phyloP scores from a whole-genome alignment of 2,329 filamentous ascomycete species.

The Ascochyta lentis region DNA sequence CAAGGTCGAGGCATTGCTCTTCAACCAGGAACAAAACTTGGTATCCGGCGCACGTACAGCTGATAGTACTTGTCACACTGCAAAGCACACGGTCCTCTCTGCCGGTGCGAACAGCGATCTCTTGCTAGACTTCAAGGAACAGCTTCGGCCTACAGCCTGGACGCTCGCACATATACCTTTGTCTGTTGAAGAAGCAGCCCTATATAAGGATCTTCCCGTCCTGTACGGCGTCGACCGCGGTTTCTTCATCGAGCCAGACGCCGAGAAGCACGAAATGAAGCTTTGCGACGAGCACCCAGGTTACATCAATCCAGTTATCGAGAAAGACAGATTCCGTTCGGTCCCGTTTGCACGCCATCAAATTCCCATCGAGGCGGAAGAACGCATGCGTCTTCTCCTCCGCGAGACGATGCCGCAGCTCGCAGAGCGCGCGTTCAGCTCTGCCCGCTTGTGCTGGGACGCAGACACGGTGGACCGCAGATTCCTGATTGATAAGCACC shows the following conservation, averaged over 20 bases:
- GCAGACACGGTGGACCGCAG: slow-evolving; percentile 62
- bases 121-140: slow-evolving; percentile 59
- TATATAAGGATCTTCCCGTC: slow-evolving; percentile 59
- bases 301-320: slow-evolving; percentile 57
- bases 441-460: slow-evolving; percentile 64
- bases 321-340: slow-evolving; percentile 42
- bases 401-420: slow-evolving; percentile 62
- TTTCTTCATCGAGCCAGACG: slow-evolving; percentile 59
- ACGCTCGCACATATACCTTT: slow-evolving; percentile 61
- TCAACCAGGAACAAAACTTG: slow-evolving; percentile 30
- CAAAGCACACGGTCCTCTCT: slow-evolving; percentile 56
- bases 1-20: slow-evolving; percentile 50
- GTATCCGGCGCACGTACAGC: slow-evolving; percentile 54
- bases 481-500: slow-evolving; percentile 61
- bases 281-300: slow-evolving; percentile 65
- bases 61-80: slow-evolving; percentile 52
- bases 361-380: slow-evolving; percentile 57
- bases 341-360: slow-evolving; percentile 54
- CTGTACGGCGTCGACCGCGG: slow-evolving; percentile 58
- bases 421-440: slow-evolving; percentile 56
- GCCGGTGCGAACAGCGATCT: slow-evolving; percentile 58
- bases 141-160: slow-evolving; percentile 63
- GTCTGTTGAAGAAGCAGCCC: slow-evolving; percentile 52
- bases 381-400: slow-evolving; percentile 57
- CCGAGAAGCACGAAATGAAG: slow-evolving; percentile 55